Evolutionary conservation across 768 basidiomycete genomes (phyloP), one percentile per base, ranked within the genome.

Genomic region (Tylopilus rubrobrunneus): DNA sequence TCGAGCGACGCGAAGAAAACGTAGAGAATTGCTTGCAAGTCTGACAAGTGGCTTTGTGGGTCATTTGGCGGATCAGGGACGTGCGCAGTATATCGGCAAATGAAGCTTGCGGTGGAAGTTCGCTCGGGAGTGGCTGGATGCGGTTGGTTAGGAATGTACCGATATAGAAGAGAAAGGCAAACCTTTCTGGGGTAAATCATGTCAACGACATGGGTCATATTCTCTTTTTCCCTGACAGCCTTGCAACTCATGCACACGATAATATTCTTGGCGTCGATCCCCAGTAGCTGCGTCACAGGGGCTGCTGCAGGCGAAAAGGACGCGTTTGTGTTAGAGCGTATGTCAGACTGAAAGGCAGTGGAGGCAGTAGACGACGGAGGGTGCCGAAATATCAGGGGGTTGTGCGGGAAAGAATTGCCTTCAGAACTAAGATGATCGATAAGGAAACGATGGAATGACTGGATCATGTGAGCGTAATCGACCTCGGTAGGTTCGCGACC

Each of bases 371-470:
- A 36, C 17, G 53, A 23, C 49, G 64, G 54, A 47, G 65, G 49
- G 34, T 64, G 49, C n/a, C 65, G 66, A 59, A 69, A 77, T 52
- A 81, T 62, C 17, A 87, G 60, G 2, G 83, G 85, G 58, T 88
- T 90, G 42, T 79, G 70, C 23, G 82, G 81, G 61, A 78, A 83
- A 23, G 70, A 67, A 56, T 84, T 87, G 5, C 86, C 86, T 70
- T 94, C 92, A 4, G 79, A 77, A 53, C 80, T 83, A 59, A 98
- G 78, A 48, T 87, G 86, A 56, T 98, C 94, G 48, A 98, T 71
- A 37, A 97, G 78, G 74, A 97, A 98, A 21, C 96, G 85, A 67
- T 98, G 93, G 76, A 98, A 98, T 15, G 83, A 82, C 70, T 98
- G 97, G 40, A 98, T 98, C 74, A 92, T 87, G 48, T 88, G 84